Evolutionary conservation across 2,329 filamentous ascomycete genomes (phyloP).

Genomic region (Colletotrichum tanaceti): DNA sequence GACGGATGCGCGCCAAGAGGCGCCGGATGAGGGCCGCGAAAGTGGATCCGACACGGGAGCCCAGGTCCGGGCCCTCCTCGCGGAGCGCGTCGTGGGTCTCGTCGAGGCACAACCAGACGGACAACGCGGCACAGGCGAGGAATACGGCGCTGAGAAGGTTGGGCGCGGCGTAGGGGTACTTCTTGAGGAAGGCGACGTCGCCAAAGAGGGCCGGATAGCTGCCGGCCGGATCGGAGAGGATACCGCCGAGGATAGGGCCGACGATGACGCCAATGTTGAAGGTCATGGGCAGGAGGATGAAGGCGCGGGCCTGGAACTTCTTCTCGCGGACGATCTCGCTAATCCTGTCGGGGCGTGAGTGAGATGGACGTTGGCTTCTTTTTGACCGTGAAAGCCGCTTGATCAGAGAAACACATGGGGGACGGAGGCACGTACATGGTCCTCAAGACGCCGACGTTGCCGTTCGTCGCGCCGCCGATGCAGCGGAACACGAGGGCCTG

Average conservation of each 20-base stretch:
- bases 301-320: constrained; percentile 61
- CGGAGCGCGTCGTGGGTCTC: constrained; percentile 62
- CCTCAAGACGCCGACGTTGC: constrained; percentile 65
- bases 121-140: constrained; percentile 55
- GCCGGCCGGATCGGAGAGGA: constrained; percentile 74
- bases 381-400: constrained; percentile 55
- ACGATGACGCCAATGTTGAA: constrained; percentile 61
- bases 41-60: constrained; percentile 54
- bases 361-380: background rate
- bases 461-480: constrained; percentile 69
- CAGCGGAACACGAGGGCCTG: constrained; percentile 74
- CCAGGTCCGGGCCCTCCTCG: constrained; percentile 54
- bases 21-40: constrained; percentile 48
- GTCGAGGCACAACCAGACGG: constrained; percentile 63
- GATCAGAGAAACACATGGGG: background rate
- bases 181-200: constrained; percentile 56
- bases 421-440: constrained; percentile 65
- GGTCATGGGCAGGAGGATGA: constrained; percentile 60
- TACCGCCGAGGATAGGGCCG: constrained; percentile 68
- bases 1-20: constrained; percentile 38
- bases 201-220: constrained; percentile 68
- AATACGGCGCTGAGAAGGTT: constrained; percentile 65
- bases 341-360: constrained; percentile 44
- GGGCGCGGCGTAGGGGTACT: constrained; percentile 65
- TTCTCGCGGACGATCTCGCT: constrained; percentile 62